Evolutionary conservation across 768 basidiomycete species (phyloP), one percentile per base, ranked within the genome.

Genomic region (Pleurotus platypus): DNA sequence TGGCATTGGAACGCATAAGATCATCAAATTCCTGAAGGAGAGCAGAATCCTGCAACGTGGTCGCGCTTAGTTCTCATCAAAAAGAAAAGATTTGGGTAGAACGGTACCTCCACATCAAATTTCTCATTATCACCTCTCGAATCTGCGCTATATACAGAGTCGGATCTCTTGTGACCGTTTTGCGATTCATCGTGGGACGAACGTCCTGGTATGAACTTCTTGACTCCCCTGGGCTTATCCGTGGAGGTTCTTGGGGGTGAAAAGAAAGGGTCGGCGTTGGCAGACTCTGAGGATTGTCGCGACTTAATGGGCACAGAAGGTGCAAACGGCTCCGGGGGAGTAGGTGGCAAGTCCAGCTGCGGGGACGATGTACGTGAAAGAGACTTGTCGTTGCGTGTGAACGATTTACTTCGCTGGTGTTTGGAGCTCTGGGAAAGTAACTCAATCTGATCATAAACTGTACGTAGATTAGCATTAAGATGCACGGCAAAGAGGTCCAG

Each of bases 11-110:
- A 51, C 84, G 85, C 85, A 98, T 88, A 70, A 98, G 77, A 70
- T 93, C 86, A 71, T 98, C 95, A 69, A 98, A 98, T 69, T 96
- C 91, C 60, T 89, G 86, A 56, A 83, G 76, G 64, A 80, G 69
- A 60, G 75, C 67, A 67, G 81, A 69, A 67, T 85, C 82, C 84
- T 89, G 63, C 40, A 60, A 59, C 50, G 49, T 35, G 30, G 30
- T 55, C 43, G 58, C 51, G 66, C 27, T 59, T 58, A 53, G 22
- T 58, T 50, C 59, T 49, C 45, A 15, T 49, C 24, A 7, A 43
- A 42, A 55, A 24, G 46, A 57, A 45, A 53, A 57, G 50, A 18
- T 62, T 60, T 56, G 2, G 18, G 42, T 11, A 51, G 35, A 51
- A 16, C 66, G 71, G 55, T 62, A 79, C 77, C 67, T 80, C 78